phyloP scores from a whole-genome alignment of 2,329 filamentous ascomycete genomes.

The Dactylellina haptotyla region DNA sequence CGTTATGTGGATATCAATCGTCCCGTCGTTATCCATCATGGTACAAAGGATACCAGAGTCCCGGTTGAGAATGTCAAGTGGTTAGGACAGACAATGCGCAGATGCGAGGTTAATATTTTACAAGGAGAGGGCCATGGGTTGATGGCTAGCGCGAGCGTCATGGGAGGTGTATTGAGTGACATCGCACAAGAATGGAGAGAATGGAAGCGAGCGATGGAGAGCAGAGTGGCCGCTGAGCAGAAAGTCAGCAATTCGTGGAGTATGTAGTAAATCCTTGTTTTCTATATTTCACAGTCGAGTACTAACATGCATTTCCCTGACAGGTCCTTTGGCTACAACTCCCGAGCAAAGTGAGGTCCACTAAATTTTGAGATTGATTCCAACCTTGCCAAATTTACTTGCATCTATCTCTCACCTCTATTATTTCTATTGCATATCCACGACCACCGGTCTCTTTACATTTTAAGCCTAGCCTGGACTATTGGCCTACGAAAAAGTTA shows the following conservation, averaged over 20 bases:
- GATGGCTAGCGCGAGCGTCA: conserved; percentile 92
- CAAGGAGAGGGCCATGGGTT: conserved; percentile 93
- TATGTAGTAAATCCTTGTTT: conserved; percentile 8
- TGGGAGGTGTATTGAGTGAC: conserved; percentile 93
- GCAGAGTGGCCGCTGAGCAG: conserved; percentile 37
- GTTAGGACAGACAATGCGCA: conserved; percentile 91
- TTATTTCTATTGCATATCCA: background rate
- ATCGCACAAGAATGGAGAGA: conserved; percentile 94
- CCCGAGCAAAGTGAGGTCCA: conserved; percentile 50
- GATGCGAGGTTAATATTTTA: conserved; percentile 89
- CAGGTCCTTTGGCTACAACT: conserved; percentile 45
- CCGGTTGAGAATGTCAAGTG: conserved; percentile 95
- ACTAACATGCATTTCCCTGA: conserved; percentile 12
- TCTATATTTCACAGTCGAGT: background rate
- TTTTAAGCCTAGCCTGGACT: background rate
- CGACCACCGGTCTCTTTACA: background rate
- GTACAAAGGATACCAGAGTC: conserved; percentile 86
- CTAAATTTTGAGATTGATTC: too few relatives aligned
- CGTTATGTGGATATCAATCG: conserved; percentile 95
- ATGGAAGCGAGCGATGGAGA: conserved; percentile 71
- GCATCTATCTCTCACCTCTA: too few relatives aligned
- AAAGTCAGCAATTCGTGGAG: conserved; percentile 45
- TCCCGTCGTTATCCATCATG: conserved; percentile 92
- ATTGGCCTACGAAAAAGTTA: background rate
- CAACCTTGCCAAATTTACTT: too few relatives aligned